Evolutionary conservation across 208 protist genomes (phyloP).

Genomic region (Strigomonas culicis): DNA sequence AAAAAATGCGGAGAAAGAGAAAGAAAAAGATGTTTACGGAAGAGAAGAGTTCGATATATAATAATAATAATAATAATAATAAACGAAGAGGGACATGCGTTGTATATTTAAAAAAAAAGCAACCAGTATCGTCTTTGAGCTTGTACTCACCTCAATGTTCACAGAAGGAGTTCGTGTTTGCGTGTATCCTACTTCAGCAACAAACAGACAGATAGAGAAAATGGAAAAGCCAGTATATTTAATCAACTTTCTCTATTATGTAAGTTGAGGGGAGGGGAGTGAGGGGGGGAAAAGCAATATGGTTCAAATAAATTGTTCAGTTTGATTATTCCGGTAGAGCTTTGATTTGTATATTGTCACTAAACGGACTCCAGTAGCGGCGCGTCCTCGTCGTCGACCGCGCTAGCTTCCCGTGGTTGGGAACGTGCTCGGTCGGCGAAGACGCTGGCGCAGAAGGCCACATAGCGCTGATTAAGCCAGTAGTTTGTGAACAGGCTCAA

Average conservation of each 20-base stretch:
- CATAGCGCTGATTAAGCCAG: constrained; percentile 60
- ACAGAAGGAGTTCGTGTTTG: too few species aligned
- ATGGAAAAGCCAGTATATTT: too few species aligned
- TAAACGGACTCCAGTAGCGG: not conserved
- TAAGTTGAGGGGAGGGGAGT: not conserved
- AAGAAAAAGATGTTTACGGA: constrained; percentile 1
- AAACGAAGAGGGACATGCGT: not conserved
- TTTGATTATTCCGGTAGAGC: too few species aligned
- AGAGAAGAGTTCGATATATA: not conserved
- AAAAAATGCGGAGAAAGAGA: not conserved
- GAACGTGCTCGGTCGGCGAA: constrained; percentile 15
- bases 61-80: not conserved
- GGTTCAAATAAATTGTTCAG: too few species aligned
- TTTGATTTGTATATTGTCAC: too few species aligned
- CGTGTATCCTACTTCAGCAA: too few species aligned
- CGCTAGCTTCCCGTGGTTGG: not conserved
- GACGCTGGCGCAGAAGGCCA: constrained; percentile 25
- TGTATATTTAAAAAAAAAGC: not conserved
- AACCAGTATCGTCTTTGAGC: constrained; percentile 4
- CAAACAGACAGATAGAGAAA: too few species aligned
- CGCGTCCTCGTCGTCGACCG: not conserved
- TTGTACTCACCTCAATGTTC: not conserved
- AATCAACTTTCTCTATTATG: too few species aligned
- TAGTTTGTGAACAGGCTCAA: constrained; percentile 34
- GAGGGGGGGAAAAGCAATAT: too few species aligned